Percentiles rank a stretch among this genome's conserved stretches.
These are phyloP conservation scores for Neofusicoccum sp. DNA, from an alignment of 2,329 filamentous ascomycete genomes.

Conservation along the genomic window DNA sequence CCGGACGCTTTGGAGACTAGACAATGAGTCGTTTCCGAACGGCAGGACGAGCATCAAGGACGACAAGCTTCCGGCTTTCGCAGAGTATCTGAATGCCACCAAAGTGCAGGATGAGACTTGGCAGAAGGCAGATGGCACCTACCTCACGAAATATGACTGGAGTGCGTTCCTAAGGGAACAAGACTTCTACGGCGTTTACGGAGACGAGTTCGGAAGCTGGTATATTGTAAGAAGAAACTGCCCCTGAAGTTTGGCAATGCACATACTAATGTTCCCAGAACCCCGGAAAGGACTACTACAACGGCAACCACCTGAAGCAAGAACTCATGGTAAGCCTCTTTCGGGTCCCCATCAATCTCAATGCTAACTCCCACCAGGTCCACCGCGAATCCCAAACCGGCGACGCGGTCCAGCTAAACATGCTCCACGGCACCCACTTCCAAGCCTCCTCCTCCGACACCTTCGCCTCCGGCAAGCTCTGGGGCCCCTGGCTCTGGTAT, in stretches of 20 bases:
- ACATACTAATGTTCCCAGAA: background rate
- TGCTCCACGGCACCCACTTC: slow-evolving; percentile 55
- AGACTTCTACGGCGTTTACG: slow-evolving; percentile 53
- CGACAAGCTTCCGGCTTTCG: slow-evolving; percentile 44
- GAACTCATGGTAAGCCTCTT: slow-evolving; percentile 41
- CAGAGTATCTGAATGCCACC: slow-evolving; percentile 44
- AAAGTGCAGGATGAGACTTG: slow-evolving; percentile 57
- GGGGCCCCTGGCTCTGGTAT: slow-evolving; percentile 42
- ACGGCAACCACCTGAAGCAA: slow-evolving; percentile 54
- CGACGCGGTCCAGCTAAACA: slow-evolving; percentile 54
- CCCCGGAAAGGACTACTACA: slow-evolving; percentile 29
- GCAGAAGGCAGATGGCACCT: slow-evolving; percentile 47
- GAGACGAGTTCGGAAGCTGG: slow-evolving; percentile 51
- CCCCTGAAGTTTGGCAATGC: no score
- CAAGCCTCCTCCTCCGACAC: slow-evolving; percentile 39
- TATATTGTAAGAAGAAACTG: slow-evolving; percentile 37
- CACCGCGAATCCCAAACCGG: slow-evolving; percentile 52
- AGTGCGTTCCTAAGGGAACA: slow-evolving; percentile 40
- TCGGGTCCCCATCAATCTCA: background rate
- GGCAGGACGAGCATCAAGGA: slow-evolving; percentile 49
- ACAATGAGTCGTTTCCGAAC: slow-evolving; percentile 49
- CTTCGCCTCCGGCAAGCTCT: slow-evolving; percentile 39
- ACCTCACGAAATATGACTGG: slow-evolving; percentile 55
- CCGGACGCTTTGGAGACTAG: slow-evolving; percentile 51
- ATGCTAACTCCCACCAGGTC: slow-evolving; percentile 24